Conservation (phyloP, 805 yeast genomes). For the Candida patagonica region DNA sequence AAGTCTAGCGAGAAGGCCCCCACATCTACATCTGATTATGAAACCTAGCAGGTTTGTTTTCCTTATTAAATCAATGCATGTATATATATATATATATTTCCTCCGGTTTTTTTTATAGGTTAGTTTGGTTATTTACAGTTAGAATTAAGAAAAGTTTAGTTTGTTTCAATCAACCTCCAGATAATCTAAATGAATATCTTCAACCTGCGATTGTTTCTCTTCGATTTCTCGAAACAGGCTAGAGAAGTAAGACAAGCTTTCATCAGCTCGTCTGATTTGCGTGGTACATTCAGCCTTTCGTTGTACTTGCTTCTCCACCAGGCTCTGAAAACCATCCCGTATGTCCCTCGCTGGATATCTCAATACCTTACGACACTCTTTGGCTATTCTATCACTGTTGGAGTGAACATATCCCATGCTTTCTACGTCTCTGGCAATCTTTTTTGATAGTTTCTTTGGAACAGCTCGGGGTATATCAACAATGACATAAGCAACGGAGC, state of each 20-base stretch:
- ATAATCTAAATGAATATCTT: slow-evolving; percentile 25
- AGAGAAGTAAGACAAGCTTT: slow-evolving; percentile 47
- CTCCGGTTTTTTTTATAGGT: too few species aligned
- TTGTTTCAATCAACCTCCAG: slow-evolving; percentile 4
- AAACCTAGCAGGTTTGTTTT: too few species aligned
- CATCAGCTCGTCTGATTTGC: slow-evolving; percentile 46
- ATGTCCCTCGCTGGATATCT: slow-evolving; percentile 78
- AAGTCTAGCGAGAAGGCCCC: too few species aligned
- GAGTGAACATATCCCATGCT: slow-evolving; percentile 67
- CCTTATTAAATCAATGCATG: too few species aligned
- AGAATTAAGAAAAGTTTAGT: neutral
- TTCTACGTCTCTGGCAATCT: slow-evolving; percentile 52
- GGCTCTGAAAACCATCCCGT: slow-evolving; percentile 54
- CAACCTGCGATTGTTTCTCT: slow-evolving; percentile 35
- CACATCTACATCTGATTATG: too few species aligned
- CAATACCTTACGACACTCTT: slow-evolving; percentile 75
- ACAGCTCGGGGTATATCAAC: slow-evolving; percentile 83
- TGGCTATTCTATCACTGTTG: slow-evolving; percentile 69
- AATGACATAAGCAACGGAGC: slow-evolving; percentile 53
- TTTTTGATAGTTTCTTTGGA: slow-evolving; percentile 71
- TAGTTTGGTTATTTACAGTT: too few species aligned
- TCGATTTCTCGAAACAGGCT: slow-evolving; percentile 37
- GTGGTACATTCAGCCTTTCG: slow-evolving; percentile 48
- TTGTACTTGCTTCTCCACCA: slow-evolving; percentile 50
- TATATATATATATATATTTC: too few species aligned